These are phyloP conservation scores for Ilyonectria sp. DNA, from an alignment of 2,329 filamentous ascomycete species.

Conservation along the genomic window DNA sequence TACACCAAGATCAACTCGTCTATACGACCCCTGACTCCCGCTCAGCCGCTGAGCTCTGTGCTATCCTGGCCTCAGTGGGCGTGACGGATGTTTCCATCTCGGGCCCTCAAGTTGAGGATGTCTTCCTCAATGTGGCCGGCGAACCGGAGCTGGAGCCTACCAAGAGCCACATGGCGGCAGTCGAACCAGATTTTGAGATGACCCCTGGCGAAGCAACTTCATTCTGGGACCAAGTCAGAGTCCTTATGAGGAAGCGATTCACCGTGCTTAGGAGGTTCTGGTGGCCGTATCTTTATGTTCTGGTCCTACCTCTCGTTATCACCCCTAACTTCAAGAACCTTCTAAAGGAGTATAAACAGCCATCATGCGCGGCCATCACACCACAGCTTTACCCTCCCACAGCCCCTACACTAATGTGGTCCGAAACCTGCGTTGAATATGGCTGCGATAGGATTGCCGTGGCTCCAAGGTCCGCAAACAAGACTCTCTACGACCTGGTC, in stretches of 20 bases:
- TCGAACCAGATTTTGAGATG: conserved; percentile 18
- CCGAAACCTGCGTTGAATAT: conserved; percentile 57
- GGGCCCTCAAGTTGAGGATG: conserved; percentile 53
- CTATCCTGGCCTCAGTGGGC: conserved; percentile 66
- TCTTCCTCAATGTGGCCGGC: conserved; percentile 50
- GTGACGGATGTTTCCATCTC: conserved; percentile 51
- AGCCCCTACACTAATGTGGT: conserved; percentile 44
- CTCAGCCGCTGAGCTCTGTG: conserved; percentile 46
- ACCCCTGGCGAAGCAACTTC: conserved; percentile 30
- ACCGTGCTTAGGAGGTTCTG: conserved; percentile 82
- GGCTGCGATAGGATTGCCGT: conserved; percentile 31
- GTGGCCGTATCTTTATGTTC: conserved; percentile 79
- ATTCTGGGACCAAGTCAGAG: conserved; percentile 69
- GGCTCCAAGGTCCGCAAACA: conserved; percentile 48
- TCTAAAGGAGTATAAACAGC: conserved; percentile 68
- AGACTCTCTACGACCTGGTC: conserved; percentile 45
- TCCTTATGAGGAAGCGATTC: conserved; percentile 81
- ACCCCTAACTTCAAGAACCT: conserved; percentile 82
- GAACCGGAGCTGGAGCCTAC: conserved; percentile 21
- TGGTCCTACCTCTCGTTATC: conserved; percentile 82
- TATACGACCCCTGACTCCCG: conserved; percentile 64
- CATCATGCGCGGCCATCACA: conserved; percentile 58
- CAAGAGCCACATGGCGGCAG: neutral
- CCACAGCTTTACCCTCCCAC: conserved; percentile 19
- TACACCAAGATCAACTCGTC: conserved; percentile 71